Base-by-base conservation (phyloP, 2,329 filamentous ascomycete genomes). In the Colletotrichum sp. region DNA sequence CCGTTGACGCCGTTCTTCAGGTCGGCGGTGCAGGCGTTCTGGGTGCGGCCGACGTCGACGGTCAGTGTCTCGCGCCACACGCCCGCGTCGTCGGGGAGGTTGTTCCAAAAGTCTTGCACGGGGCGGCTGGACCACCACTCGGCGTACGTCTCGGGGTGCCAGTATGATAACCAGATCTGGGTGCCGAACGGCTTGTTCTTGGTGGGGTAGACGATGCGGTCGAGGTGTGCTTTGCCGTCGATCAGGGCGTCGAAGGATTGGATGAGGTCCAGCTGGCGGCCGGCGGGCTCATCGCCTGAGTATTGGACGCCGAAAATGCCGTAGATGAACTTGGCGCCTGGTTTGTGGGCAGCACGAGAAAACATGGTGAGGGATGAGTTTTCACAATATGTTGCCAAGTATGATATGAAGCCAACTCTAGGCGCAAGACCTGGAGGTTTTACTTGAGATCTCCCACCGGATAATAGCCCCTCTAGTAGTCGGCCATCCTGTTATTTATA, bases 171-270 rank as follows among this genome's bases (percentile, higher is more conserved):
- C 44, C 44, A 52, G 10, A 52, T 52, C 44, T 21, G 44, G n/a
- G 44, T 52, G 44, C 44, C 44, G 44, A 52, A 52, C 44, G 44
- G 44, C n/a, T 52, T 52, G n/a, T 52, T 52, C n/a, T 13, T 52
- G n/a, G 44, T 52, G n/a, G 44, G 44, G 2, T 52, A 52, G 44
- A 52, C 44, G 44, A 52, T 52, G n/a, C 44, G n/a, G 44, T 52
- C 44, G 10, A 52, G 44, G n/a, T 52, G 44, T 1, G n/a, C 44
- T 21, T 13, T 52, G 44, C 44, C n/a, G 44, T 52, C 44, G 44
- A 52, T 52, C 44, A 52, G n/a, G 44, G 44, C n/a, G n/a, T 52
- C n/a, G 44, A 52, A 13, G 44, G 44, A 52, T 2, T 21, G 1
- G 44, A 52, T 21, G 44, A 52, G n/a, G n/a, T 52, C 44, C 44